Evolutionary conservation across 768 basidiomycete species (phyloP).

Genomic region (Amanita exitialis): DNA sequence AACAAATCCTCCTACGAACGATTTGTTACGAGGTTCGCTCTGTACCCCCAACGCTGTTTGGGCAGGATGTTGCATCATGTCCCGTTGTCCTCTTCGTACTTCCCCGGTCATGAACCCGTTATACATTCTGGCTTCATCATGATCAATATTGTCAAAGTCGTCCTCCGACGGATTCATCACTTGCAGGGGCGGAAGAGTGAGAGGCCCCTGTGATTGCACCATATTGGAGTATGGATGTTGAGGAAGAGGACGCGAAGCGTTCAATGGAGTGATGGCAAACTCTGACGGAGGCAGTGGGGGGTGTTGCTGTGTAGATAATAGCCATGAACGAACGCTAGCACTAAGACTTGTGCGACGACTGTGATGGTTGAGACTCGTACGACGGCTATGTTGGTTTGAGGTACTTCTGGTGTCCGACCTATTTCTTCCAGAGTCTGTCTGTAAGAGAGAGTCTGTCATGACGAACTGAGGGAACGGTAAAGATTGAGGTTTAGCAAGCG

Average conservation of each 20-base stretch:
- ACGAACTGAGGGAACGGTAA: not conserved
- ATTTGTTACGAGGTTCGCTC: conserved; percentile 12
- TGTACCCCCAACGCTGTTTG: not conserved
- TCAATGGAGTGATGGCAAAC: conserved; percentile 13
- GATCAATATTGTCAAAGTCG: not conserved
- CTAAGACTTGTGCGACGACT: conserved; percentile 4
- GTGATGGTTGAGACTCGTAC: not conserved
- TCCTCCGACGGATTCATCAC: conserved; percentile 5
- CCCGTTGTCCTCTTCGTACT: conserved; percentile 9
- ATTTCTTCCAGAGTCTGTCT: not conserved
- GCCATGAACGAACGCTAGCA: conserved; percentile 28
- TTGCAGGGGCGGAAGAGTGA: conserved; percentile 3
- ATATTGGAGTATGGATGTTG: conserved; percentile 14
- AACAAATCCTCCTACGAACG: conserved; percentile 27
- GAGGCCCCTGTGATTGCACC: conserved; percentile 6
- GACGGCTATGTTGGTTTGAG: not conserved
- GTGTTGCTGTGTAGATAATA: conserved; percentile 22
- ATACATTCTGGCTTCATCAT: conserved; percentile 4
- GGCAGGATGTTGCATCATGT: not conserved
- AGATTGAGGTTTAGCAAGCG: not conserved
- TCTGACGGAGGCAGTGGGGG: conserved; percentile 18
- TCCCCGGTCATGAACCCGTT: conserved; percentile 11
- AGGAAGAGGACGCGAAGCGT: conserved; percentile 20
- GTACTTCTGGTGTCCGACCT: conserved; percentile 3
- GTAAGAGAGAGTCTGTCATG: conserved; percentile 3